phyloP scores from a whole-genome alignment of 106 monocot genomes.

The Acorus calamus region DNA sequence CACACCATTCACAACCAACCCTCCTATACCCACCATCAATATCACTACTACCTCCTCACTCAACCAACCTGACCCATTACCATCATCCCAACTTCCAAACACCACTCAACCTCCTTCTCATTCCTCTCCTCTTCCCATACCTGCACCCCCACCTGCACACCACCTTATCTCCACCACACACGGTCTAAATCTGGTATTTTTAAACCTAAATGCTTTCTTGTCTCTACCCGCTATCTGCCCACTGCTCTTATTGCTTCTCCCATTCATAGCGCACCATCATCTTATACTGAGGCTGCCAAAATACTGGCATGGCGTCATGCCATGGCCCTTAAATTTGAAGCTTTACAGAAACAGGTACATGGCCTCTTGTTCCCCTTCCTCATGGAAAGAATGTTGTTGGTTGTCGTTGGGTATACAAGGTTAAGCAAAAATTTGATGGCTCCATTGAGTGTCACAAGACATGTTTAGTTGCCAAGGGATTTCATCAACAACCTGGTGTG shows the following conservation, averaged over 20 bases:
- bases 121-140: too few species aligned
- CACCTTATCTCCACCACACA: background rate
- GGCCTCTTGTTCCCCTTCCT: background rate
- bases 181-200: background rate
- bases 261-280: background rate
- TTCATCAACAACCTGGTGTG: background rate
- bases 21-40: too few species aligned
- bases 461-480: slow-evolving; percentile 1
- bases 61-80: too few species aligned
- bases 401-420: background rate
- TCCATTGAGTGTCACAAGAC: background rate
- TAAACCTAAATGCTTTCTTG: background rate
- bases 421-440: background rate
- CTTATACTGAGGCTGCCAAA: background rate
- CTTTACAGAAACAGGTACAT: background rate
- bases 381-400: background rate
- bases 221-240: background rate
- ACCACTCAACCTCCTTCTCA: too few species aligned
- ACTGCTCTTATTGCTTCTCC: background rate
- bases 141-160: background rate
- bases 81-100: too few species aligned
- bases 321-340: background rate
- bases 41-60: too few species aligned
- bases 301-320: background rate
- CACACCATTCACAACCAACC: too few species aligned